Evolutionary conservation across 163 green algal genomes (phyloP).

Genomic region (Scenedesmus sp.): DNA sequence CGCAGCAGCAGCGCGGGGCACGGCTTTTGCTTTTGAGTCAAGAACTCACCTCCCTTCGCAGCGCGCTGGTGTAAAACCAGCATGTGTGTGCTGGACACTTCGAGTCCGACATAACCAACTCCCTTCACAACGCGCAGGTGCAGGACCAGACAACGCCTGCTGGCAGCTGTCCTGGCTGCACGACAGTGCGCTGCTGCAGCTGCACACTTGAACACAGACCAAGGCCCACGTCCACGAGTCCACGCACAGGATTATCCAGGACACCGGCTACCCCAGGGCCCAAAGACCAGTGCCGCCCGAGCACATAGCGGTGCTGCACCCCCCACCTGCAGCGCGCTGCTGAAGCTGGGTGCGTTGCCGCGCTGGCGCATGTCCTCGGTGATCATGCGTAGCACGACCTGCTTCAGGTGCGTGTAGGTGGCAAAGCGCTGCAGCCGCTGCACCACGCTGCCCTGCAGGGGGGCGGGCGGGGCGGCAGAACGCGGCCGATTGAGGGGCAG

Average conservation of each 20-base stretch:
- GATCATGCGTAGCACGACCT: conserved; percentile 90
- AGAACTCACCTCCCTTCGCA: too few species aligned
- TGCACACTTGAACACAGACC: not conserved
- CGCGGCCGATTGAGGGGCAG: not conserved
- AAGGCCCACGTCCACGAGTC: too few species aligned
- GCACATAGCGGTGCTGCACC: not conserved
- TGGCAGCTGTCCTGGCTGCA: too few species aligned
- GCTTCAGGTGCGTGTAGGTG: conserved; percentile 93
- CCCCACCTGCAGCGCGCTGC: conserved; percentile 64
- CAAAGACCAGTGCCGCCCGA: too few species aligned
- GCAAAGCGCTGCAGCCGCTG: conserved; percentile 95
- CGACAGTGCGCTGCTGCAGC: not conserved
- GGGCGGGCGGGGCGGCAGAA: conserved; percentile 26
- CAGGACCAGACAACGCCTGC: not conserved
- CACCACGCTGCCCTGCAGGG: conserved; percentile 83
- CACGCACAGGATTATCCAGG: too few species aligned
- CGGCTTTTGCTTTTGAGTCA: too few species aligned
- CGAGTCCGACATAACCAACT: too few species aligned
- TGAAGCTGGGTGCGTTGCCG: conserved; percentile 52
- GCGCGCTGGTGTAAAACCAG: too few species aligned
- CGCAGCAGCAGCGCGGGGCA: too few species aligned
- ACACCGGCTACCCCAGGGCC: too few species aligned
- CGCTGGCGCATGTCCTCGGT: conserved; percentile 79
- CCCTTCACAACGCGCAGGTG: too few species aligned
- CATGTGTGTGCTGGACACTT: too few species aligned